Percentiles rank a stretch among this genome's conserved stretches.
Conservation (phyloP, 768 basidiomycete genomes). For the Tricholoma terreum region DNA sequence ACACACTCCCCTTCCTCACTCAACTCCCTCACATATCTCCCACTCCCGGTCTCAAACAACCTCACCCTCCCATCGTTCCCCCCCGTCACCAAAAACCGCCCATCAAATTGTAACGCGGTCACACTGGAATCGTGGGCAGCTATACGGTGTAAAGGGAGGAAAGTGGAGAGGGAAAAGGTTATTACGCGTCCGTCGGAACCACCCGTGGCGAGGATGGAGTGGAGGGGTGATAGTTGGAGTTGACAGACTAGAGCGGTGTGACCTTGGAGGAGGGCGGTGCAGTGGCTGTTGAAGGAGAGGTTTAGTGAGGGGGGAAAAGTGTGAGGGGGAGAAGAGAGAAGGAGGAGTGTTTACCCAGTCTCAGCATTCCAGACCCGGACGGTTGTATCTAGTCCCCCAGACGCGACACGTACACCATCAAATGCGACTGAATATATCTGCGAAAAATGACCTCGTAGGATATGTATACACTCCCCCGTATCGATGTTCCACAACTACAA, state of each 20-base stretch:
- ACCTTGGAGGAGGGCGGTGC: slow-evolving; percentile 81
- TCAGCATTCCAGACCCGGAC: slow-evolving; percentile 87
- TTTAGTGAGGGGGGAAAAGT: background rate
- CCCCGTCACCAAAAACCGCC: slow-evolving; percentile 75
- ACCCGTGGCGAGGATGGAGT: slow-evolving; percentile 65
- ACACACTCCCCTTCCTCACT: slow-evolving; percentile 75
- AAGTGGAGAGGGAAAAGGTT: slow-evolving; percentile 36
- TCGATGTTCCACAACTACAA: slow-evolving; percentile 85
- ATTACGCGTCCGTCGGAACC: slow-evolving; percentile 81
- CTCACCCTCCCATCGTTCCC: slow-evolving; percentile 85
- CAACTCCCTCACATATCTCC: slow-evolving; percentile 71
- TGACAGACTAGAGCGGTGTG: slow-evolving; percentile 93
- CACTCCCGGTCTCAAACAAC: slow-evolving; percentile 66
- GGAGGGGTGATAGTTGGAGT: slow-evolving; percentile 66
- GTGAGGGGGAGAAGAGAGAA: background rate
- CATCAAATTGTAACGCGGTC: slow-evolving; percentile 85
- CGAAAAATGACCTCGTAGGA: slow-evolving; percentile 79
- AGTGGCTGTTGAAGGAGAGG: slow-evolving; percentile 59
- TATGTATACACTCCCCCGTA: slow-evolving; percentile 81
- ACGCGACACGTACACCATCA: slow-evolving; percentile 77
- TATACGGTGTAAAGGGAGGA: slow-evolving; percentile 54
- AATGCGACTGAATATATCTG: slow-evolving; percentile 92
- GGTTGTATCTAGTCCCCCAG: slow-evolving; percentile 91
- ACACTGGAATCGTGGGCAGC: slow-evolving; percentile 88
- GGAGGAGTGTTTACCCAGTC: slow-evolving; percentile 60